Base-by-base conservation (phyloP, 2,329 filamentous ascomycete species). In the Botrytis sinoallii region DNA sequence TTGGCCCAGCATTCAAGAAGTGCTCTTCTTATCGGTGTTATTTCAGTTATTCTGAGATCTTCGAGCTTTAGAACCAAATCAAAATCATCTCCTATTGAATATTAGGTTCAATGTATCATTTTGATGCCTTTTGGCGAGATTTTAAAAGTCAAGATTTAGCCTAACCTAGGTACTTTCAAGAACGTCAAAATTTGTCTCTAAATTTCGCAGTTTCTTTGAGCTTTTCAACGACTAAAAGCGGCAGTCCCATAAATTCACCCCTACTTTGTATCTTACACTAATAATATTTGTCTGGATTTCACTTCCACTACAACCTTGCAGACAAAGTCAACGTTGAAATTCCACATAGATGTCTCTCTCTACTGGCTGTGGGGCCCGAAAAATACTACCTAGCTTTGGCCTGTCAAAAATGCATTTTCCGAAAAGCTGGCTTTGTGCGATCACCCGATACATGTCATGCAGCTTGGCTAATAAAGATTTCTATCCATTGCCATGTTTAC, bases 391-490 rank as follows among this genome's bases (percentile, higher is more conserved):
- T 29, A 68, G 25, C 48, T 55, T 55, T 10, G n/a, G 22, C 40
- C 35, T 68, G 40, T 55, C 65, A 55, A n/a, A 40, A 10, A 25
- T 57, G 35, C 35, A 57, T 68, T 48, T 57, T 42, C 48, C 25
- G 48, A 68, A 20, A 57, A 68, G 65, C 35, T 68, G 65, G 48
- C 48, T 66, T 57, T 42, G 65, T 68, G 65, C 65, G 25, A 68
- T 68, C 65, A 68, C 65, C 48, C 48, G 65, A 57, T 55, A 57
- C 25, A 42, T 68, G 20, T 8, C 32, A 57, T 68, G 65, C 65
- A 57, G 48, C 65, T 57, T 57, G 65, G 48, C 48, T 42, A 20
- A 42, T 42, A 14, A 14, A 7, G 46, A 16, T 68, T 55, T 68
- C 46, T 40, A n/a, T 42, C 35, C 18, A 67, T n/a, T 52, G 35